Percentiles rank a stretch among this genome's conserved stretches.
Evolutionary conservation across 2,329 filamentous ascomycete species (phyloP).

Genomic region (Trichoderma sp.): DNA sequence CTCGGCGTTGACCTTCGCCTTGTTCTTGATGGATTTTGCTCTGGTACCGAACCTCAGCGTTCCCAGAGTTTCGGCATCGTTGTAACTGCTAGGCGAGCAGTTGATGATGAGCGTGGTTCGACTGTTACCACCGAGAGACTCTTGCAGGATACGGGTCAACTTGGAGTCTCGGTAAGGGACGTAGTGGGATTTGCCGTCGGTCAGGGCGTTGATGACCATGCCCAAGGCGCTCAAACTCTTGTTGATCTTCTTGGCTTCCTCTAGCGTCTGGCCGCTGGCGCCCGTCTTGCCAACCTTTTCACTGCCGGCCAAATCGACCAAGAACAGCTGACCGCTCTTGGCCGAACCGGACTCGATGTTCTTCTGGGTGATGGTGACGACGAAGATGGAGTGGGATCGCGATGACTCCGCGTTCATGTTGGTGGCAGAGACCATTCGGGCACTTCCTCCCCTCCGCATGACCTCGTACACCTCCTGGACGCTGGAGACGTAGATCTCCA

Average conservation of each 20-base stretch:
- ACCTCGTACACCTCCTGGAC: conserved; percentile 97
- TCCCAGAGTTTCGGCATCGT: conserved; percentile 90
- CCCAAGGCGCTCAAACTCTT: conserved; percentile 97
- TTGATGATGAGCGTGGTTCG: conserved; percentile 98
- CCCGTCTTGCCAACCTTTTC: conserved; percentile 99
- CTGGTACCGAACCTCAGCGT: conserved; percentile 93
- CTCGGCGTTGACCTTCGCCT: conserved; percentile 99
- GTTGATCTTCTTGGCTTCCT: conserved; percentile 99
- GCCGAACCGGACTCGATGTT: conserved; percentile 94
- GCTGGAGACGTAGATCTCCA: conserved; percentile 94
- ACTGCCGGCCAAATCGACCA: conserved; percentile 96
- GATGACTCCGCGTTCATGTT: conserved; percentile 99
- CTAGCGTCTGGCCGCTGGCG: conserved; percentile 92
- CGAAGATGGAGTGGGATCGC: conserved; percentile 96
- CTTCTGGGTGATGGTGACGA: conserved; percentile 96
- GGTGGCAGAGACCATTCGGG: conserved; percentile 89
- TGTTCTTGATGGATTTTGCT: conserved; percentile 99
- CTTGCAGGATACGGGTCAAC: conserved; percentile 94
- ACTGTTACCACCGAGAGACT: conserved; percentile 95
- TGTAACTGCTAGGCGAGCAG: conserved; percentile 98
- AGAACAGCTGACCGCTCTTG: conserved; percentile 93
- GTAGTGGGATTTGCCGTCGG: conserved; percentile 94
- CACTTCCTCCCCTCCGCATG: conserved; percentile 87
- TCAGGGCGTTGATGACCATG: conserved; percentile 98
- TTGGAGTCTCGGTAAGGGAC: conserved; percentile 98